Evolutionary conservation across 345 rosid genomes (phyloP), one percentile per base, ranked within the genome.

Genomic region (Citrus maxima): DNA sequence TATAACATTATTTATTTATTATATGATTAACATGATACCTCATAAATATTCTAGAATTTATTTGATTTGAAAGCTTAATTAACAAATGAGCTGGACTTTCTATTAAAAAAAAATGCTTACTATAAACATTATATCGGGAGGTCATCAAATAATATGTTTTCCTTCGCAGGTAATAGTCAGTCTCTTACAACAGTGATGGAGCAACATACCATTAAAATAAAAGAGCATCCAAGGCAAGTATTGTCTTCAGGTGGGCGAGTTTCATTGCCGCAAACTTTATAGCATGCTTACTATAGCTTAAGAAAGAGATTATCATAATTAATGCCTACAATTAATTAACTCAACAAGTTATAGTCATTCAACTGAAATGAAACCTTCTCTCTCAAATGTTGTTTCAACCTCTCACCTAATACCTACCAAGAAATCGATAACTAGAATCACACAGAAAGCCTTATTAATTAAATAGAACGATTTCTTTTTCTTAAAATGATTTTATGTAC

Each of bases 331-430:
- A 28, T 61, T 40, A 42, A 69, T 49, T 32, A 25, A 70, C 21
- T 59, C 25, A 3, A 72, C 5, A 34, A 58, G 22, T 72, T 35
- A 12, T 18, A 35, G 54, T 58, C 54, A 35, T 58, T 73, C 51
- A 59, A 6, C 46, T 22, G 22, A 65, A 21, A n/a, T 49, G 22
- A 55, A 67, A 76, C 73, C 79, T 54, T 54, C 13, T 16, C 46
- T 65, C 25, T n/a, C 71, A 30, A 30, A 10, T 34, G 22, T 24
- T 14, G 46, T 64, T 8, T 73, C 78, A 79, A 66, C 73, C 71
- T 72, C 37, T 32, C 3, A 72, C 81, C 72, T 59, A 66, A 37
- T 4, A 67, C 82, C 37, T 56, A 28, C 35, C 51, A 25, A 22
- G 22, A 12, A 7, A 22, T 9, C 4, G 49, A 42, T 12, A 18